A percentile compares a stretch with the other conserved stretches of the same genome.
These are phyloP conservation scores for Yamadazyma siamensis DNA, from an alignment of 1,139 yeast genomes.

Conservation along the genomic window DNA sequence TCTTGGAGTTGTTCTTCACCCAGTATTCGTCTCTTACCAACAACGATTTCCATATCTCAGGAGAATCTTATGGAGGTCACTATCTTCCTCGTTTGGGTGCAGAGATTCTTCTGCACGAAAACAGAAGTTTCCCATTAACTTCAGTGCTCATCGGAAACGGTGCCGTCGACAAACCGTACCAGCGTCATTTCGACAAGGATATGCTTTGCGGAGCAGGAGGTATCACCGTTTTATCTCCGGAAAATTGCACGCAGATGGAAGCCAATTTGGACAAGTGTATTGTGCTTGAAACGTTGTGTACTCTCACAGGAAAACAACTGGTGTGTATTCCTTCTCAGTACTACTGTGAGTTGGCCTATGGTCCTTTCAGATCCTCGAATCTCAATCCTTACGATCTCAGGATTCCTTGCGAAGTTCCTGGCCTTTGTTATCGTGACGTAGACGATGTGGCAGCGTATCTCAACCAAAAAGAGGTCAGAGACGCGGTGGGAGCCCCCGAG, in stretches of 20 bases:
- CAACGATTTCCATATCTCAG: slow-evolving; percentile 68
- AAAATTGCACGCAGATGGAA: slow-evolving; percentile 53
- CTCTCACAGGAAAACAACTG: slow-evolving; percentile 38
- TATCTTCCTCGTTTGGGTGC: slow-evolving; percentile 72
- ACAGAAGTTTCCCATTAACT: slow-evolving; percentile 57
- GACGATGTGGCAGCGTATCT: slow-evolving; percentile 55
- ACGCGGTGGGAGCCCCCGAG: slow-evolving; percentile 57
- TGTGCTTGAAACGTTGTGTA: slow-evolving; percentile 51
- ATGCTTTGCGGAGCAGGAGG: slow-evolving; percentile 83
- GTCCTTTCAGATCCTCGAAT: slow-evolving; percentile 57
- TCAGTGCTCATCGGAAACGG: slow-evolving; percentile 79
- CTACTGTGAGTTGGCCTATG: slow-evolving; percentile 40
- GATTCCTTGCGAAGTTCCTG: slow-evolving; percentile 48
- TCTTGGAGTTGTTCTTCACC: slow-evolving; percentile 67
- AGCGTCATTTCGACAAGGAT: slow-evolving; percentile 62
- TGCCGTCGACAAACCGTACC: slow-evolving; percentile 66
- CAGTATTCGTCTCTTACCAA: slow-evolving; percentile 56
- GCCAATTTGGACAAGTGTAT: slow-evolving; percentile 56
- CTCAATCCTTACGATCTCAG: slow-evolving; percentile 71
- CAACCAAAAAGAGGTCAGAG: slow-evolving; percentile 57
- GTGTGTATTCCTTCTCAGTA: slow-evolving; percentile 54
- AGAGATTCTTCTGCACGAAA: slow-evolving; percentile 60
- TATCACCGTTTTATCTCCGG: slow-evolving; percentile 51
- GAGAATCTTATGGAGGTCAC: slow-evolving; percentile 84
- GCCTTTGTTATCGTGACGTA: slow-evolving; percentile 57